phyloP scores from a whole-genome alignment of 2,329 filamentous ascomycete species.

The Tolypocladium sp. region DNA sequence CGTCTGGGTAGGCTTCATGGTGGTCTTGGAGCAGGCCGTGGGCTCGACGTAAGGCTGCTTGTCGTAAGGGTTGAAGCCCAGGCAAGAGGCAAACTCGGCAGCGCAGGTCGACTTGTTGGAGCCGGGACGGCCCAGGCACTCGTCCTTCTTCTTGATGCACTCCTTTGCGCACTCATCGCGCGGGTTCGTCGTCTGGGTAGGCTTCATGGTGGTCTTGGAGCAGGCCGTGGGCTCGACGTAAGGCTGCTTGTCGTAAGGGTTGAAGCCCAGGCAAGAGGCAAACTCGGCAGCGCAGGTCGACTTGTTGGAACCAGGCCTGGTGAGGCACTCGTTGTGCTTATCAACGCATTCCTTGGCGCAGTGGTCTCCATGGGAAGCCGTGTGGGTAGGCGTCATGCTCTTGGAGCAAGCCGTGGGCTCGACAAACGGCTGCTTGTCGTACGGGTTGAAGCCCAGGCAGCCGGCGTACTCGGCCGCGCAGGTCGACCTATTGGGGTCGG shows the following conservation, averaged over 20 bases:
- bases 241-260: conserved; percentile 8
- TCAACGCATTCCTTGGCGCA: conserved; percentile 5
- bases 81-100: conserved; percentile 10
- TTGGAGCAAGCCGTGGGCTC: too few relatives aligned
- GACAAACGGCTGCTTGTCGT: too few relatives aligned
- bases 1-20: conserved; percentile 6
- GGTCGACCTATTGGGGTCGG: conserved; percentile 11
- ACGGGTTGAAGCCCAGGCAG: conserved; percentile 3
- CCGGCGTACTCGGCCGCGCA: conserved; percentile 14
- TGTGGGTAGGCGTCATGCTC: too few relatives aligned
- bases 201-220: background rate
- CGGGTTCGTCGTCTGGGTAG: conserved; percentile 11
- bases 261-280: conserved; percentile 14
- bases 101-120: conserved; percentile 13
- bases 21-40: conserved; percentile 4
- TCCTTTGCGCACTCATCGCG: too few relatives aligned
- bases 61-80: conserved; percentile 12
- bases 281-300: conserved; percentile 12
- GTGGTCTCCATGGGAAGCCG: too few relatives aligned
- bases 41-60: too few relatives aligned
- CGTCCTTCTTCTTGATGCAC: too few relatives aligned
- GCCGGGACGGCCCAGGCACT: too few relatives aligned
- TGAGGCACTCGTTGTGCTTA: conserved; percentile 9
- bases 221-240: conserved; percentile 11
- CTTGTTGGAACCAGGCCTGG: conserved; percentile 10